These are phyloP conservation scores for Aspergillus uvarum DNA, from an alignment of 2,329 filamentous ascomycete species.

Conservation along the genomic window DNA sequence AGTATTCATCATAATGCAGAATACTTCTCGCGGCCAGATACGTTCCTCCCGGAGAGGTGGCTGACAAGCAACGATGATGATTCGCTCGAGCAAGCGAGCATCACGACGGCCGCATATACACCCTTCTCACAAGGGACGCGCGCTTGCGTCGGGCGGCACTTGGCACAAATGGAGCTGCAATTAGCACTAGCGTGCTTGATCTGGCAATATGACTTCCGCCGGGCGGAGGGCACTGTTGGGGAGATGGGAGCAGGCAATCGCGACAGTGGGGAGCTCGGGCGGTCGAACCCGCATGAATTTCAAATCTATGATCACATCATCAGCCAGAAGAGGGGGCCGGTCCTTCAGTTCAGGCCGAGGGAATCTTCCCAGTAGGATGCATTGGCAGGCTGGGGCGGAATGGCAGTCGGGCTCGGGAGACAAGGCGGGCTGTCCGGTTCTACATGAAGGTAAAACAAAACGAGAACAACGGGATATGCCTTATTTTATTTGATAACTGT, in stretches of 20 bases:
- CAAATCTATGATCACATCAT: slow-evolving; percentile 4
- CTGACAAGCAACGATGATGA: slow-evolving; percentile 40
- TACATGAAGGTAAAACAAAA: neutral
- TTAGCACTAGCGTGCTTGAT: neutral
- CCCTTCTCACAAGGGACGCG: slow-evolving; percentile 1
- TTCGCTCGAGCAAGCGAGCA: neutral
- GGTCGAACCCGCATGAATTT: neutral
- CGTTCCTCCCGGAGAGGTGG: slow-evolving; percentile 63
- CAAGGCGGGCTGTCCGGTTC: neutral
- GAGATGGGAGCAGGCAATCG: neutral
- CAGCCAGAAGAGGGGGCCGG: slow-evolving; percentile 1
- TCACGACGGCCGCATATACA: neutral
- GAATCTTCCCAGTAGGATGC: neutral
- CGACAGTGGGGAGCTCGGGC: neutral
- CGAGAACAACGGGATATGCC: neutral
- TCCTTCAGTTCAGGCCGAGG: slow-evolving; percentile 7
- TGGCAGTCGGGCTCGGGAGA: neutral
- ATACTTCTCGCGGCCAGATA: slow-evolving; percentile 58
- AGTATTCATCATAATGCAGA: slow-evolving; percentile 26
- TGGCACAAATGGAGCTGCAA: slow-evolving; percentile 1
- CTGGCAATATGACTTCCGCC: slow-evolving; percentile 1
- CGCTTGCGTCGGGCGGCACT: neutral
- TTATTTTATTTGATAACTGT: neutral
- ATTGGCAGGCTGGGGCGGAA: neutral
- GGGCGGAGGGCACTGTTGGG: neutral